phyloP scores from a whole-genome alignment of 75 land plant species.

The Cryptomeria japonica region DNA sequence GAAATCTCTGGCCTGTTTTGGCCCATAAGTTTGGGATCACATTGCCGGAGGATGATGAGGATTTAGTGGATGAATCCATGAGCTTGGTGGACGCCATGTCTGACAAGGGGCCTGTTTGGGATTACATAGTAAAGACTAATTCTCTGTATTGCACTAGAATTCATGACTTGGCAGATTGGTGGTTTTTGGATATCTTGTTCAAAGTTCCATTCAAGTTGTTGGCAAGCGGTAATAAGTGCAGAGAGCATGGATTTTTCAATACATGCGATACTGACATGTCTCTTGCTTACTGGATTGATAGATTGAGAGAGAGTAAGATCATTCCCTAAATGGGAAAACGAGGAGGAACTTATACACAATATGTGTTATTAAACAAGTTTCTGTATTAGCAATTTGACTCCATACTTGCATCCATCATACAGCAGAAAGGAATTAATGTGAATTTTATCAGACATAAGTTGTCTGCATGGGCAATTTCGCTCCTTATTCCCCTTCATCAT shows the following conservation, averaged over 20 bases:
- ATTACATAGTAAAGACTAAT: slow-evolving; percentile 37
- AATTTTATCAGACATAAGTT: too few relatives aligned
- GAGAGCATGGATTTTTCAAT: slow-evolving; percentile 35
- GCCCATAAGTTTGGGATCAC: slow-evolving; percentile 36
- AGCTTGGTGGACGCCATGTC: slow-evolving; percentile 26
- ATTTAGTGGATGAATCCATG: slow-evolving; percentile 4
- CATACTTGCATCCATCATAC: too few relatives aligned
- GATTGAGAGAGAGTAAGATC: slow-evolving; percentile 41
- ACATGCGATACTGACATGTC: slow-evolving; percentile 23
- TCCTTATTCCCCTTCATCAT: too few relatives aligned
- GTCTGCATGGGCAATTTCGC: too few relatives aligned
- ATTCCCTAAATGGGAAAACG: slow-evolving; percentile 17
- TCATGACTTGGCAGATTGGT: slow-evolving; percentile 61
- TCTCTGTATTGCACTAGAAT: slow-evolving; percentile 31
- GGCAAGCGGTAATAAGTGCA: slow-evolving; percentile 34
- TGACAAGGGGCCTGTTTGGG: slow-evolving; percentile 51
- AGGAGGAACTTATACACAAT: too few relatives aligned
- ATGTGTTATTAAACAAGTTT: too few relatives aligned
- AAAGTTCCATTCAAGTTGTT: slow-evolving; percentile 34
- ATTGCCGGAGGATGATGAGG: background rate
- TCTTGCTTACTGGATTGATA: slow-evolving; percentile 53
- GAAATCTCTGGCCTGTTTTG: slow-evolving; percentile 53
- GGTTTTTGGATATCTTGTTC: slow-evolving; percentile 47
- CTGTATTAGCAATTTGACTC: too few relatives aligned
- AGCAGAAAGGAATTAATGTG: too few relatives aligned